Base-by-base conservation (phyloP, 2,329 filamentous ascomycete genomes). In the Aspergillus oerlinghausenensis region DNA sequence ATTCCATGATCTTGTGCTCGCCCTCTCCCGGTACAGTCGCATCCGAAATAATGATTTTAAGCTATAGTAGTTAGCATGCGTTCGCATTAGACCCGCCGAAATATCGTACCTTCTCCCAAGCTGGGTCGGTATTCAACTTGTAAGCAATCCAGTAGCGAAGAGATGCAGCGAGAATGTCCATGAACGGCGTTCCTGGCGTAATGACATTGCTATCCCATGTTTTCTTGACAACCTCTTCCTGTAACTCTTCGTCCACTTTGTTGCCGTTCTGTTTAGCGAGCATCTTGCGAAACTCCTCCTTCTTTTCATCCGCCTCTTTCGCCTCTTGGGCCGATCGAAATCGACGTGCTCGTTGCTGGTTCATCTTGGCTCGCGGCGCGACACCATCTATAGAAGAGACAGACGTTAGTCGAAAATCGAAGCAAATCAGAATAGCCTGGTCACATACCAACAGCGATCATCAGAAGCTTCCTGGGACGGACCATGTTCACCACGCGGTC, bases 1-100 rank as follows among this genome's bases (percentile, higher is more conserved):
- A 99, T 65, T 94, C 88, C 94, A 99, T 99, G 70, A 99, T 97
- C 76, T 99, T 99, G 75, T 99, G 94, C 78, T 99, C 94, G 72
- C 94, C 94, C 77, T 99, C 94, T 70, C 94, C 94, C 54, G 94
- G 94, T 42, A 99, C 92, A 43, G 93, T 97, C 54, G 94, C 93
- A 79, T 99, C 94, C 8, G 94, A 99, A 64, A 99, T 97, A 74
- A 99, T 95, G 73, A 99, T 84, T 81, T 99, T 99, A 73, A 97
- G 81, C 75, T 82, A 68, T 51, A 3, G 21, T 35, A 25, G 58
- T 72, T 58, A 74, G 70, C 50, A 64, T 38, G 7, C 23, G 49
- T 14, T 23, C 47, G 32, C 10, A 21, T 10, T 48, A 52, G n/a
- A n/a, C 43, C 11, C n/a, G 38, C 11, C 9, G 43, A 3, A 47